phyloP scores from a whole-genome alignment of 1,284 basidiomycete species.

The Hypsizygus ulmarius region DNA sequence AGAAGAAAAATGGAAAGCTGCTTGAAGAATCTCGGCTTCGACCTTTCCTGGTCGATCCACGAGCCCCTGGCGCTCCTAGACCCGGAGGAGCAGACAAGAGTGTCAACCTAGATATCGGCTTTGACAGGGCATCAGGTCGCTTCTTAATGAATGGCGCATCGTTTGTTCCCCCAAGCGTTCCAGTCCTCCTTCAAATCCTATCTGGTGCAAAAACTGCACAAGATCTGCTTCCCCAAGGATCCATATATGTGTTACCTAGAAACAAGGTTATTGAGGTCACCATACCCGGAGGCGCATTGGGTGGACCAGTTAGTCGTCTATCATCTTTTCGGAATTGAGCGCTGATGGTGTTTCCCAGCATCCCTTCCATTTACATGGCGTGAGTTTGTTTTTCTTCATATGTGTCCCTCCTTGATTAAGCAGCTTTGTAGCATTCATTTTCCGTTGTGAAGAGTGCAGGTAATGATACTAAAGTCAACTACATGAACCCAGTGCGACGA shows the following conservation, averaged over 20 bases:
- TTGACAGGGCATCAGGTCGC: slow-evolving; percentile 12
- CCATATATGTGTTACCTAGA: slow-evolving; percentile 21
- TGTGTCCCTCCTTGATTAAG: not conserved
- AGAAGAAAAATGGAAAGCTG: slow-evolving; percentile 10
- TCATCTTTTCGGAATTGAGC: not conserved
- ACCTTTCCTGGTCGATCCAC: slow-evolving; percentile 18
- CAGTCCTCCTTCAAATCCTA: slow-evolving; percentile 25
- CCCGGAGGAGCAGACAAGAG: slow-evolving; percentile 25
- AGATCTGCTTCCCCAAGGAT: slow-evolving; percentile 24
- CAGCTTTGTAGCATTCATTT: slow-evolving; percentile 20
- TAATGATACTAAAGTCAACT: slow-evolving; percentile 21
- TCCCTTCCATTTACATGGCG: slow-evolving; percentile 28
- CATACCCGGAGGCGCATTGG: slow-evolving; percentile 20
- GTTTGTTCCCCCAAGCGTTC: slow-evolving; percentile 22
- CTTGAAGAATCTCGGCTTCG: slow-evolving; percentile 26
- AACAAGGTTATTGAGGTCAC: slow-evolving; percentile 26
- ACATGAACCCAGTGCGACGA: slow-evolving; percentile 24
- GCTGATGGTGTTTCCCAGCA: slow-evolving; percentile 14
- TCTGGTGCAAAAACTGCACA: slow-evolving; percentile 20
- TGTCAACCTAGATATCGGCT: slow-evolving; percentile 20
- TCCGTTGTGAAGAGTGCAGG: slow-evolving; percentile 27
- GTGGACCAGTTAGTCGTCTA: slow-evolving; percentile 21
- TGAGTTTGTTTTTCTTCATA: slow-evolving; percentile 8
- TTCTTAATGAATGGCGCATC: slow-evolving; percentile 15
- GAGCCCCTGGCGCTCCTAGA: slow-evolving; percentile 22